A percentile compares a stretch with the other conserved stretches of the same genome.
These are phyloP conservation scores for Moniliella sp. DNA, from an alignment of 1,284 basidiomycete species.

Conservation along the genomic window DNA sequence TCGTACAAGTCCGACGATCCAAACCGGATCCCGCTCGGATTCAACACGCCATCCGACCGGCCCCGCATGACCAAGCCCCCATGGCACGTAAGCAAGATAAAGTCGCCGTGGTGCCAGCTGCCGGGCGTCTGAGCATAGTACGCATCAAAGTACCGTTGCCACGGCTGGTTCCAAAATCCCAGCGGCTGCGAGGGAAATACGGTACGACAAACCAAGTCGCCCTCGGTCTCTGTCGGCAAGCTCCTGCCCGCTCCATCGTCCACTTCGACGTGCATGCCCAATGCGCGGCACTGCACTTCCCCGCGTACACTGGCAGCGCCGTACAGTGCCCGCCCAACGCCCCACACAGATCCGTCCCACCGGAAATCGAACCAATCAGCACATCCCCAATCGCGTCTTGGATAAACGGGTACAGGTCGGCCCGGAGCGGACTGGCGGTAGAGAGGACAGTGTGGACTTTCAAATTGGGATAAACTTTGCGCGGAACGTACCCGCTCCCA, in stretches of 20 bases:
- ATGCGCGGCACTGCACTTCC: conserved; percentile 66
- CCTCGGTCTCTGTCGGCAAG: conserved; percentile 25
- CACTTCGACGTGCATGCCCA: conserved; percentile 49
- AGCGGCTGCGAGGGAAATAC: conserved; percentile 68
- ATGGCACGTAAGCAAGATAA: conserved; percentile 44
- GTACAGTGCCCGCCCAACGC: conserved; percentile 64
- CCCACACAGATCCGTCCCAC: conserved; percentile 65
- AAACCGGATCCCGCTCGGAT: conserved; percentile 65
- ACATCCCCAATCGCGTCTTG: conserved; percentile 51
- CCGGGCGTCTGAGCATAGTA: conserved; percentile 52
- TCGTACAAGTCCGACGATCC: conserved; percentile 67
- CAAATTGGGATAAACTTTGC: conserved; percentile 33
- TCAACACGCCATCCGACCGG: conserved; percentile 21
- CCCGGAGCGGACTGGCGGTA: conserved; percentile 59
- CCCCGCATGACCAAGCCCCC: conserved; percentile 66
- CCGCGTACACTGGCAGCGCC: conserved; percentile 55
- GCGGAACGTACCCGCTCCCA: conserved; percentile 24
- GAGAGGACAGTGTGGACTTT: conserved; percentile 54
- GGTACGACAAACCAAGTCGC: conserved; percentile 47
- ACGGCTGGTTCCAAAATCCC: conserved; percentile 52
- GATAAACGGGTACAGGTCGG: conserved; percentile 56
- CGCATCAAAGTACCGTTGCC: conserved; percentile 45
- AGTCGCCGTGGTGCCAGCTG: conserved; percentile 44
- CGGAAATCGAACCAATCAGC: conserved; percentile 57
- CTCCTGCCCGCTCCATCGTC: conserved; percentile 39